A percentile compares a stretch with the other conserved stretches of the same genome.
These are phyloP conservation scores for Pterocarpus santalinus DNA, from an alignment of 306 rosid genomes.

Conservation along the genomic window DNA sequence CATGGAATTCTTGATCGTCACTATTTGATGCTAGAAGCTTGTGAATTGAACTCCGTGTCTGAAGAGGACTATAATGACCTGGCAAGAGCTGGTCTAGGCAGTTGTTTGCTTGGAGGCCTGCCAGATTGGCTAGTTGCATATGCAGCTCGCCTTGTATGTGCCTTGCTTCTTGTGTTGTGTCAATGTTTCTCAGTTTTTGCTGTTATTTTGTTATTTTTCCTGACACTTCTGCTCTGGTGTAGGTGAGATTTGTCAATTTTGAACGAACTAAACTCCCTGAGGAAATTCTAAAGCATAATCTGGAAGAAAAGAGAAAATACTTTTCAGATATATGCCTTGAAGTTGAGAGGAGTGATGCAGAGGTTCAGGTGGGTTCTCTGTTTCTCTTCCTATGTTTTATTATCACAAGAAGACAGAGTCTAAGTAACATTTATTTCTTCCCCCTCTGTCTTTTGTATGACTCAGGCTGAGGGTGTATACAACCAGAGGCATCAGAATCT, in stretches of 20 bases:
- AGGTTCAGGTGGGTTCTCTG: slow-evolving; percentile 77
- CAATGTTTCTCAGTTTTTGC: slow-evolving; percentile 26
- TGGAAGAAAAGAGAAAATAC: slow-evolving; percentile 88
- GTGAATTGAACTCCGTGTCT: slow-evolving; percentile 80
- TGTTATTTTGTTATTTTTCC: slow-evolving; percentile 27
- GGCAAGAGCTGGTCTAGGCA: slow-evolving; percentile 97
- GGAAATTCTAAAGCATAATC: slow-evolving; percentile 84
- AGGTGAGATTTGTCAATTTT: slow-evolving; percentile 93
- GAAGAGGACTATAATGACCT: slow-evolving; percentile 92
- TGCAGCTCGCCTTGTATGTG: slow-evolving; percentile 94
- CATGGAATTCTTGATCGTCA: slow-evolving; percentile 93
- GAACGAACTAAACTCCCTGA: slow-evolving; percentile 97
- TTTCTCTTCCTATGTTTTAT: slow-evolving; percentile 8
- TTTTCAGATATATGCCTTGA: slow-evolving; percentile 91
- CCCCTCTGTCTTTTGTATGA: background rate
- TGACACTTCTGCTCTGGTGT: slow-evolving; percentile 52
- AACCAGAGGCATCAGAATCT: slow-evolving; percentile 99
- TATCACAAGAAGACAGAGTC: background rate
- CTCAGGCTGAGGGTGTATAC: slow-evolving; percentile 98
- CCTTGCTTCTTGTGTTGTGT: slow-evolving; percentile 28
- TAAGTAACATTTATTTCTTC: background rate
- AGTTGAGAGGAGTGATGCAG: slow-evolving; percentile 96
- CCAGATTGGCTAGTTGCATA: slow-evolving; percentile 98
- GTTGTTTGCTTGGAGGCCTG: slow-evolving; percentile 95
- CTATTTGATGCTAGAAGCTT: slow-evolving; percentile 92